Percentiles rank a stretch among this genome's conserved stretches.
Conservation (phyloP, 1,139 yeast species). For the Scheffersomyces illinoinensis region DNA sequence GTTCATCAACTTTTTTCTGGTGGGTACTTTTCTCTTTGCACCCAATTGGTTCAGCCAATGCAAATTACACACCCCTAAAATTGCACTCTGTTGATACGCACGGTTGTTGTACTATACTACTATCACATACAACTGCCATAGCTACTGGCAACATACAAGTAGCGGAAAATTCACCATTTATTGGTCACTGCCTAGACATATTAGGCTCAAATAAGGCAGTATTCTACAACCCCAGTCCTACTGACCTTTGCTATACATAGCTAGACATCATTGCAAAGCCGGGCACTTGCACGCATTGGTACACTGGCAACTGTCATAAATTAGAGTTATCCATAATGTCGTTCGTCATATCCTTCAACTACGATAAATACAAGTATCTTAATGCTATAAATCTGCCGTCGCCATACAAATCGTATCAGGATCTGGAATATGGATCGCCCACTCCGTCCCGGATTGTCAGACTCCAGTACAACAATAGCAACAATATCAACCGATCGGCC, state of each 20-base stretch:
- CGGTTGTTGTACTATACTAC: not conserved
- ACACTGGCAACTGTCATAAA: not conserved
- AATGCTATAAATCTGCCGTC: not conserved
- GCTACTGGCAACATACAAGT: not conserved
- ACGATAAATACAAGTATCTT: not conserved
- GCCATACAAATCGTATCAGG: not conserved
- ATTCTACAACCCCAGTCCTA: not conserved
- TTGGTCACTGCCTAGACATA: not conserved
- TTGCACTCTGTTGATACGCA: not conserved
- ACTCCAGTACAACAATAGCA: constrained; percentile 9
- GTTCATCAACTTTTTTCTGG: not conserved
- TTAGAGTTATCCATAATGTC: not conserved
- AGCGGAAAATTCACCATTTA: no score
- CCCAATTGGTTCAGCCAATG: not conserved
- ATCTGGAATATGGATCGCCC: not conserved
- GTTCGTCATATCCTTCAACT: not conserved
- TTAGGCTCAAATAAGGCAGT: not conserved
- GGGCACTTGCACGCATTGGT: not conserved
- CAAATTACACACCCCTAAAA: not conserved
- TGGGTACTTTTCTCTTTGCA: not conserved
- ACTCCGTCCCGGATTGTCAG: constrained; percentile 12
- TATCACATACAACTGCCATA: not conserved
- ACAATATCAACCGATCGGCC: constrained; percentile 3
- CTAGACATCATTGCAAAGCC: not conserved
- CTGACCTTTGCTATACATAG: not conserved